Conservation (phyloP, 164 flowering plant species). For the Nelumbo lutea region DNA sequence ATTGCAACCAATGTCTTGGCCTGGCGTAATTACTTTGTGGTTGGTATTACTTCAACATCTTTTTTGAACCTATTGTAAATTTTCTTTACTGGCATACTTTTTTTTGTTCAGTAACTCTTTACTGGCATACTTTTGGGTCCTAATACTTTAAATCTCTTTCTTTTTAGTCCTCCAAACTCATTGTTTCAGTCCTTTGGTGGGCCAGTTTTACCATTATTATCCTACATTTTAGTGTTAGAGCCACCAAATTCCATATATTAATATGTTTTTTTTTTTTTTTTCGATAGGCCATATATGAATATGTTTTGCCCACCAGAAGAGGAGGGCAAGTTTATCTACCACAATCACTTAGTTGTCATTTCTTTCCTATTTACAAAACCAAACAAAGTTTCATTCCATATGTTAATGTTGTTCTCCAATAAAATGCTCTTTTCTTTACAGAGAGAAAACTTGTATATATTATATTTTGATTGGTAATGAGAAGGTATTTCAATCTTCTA, state of each 20-base stretch:
- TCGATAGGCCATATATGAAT: too few species aligned
- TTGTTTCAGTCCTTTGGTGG: too few species aligned
- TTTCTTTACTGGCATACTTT: neutral
- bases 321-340: neutral
- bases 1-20: conserved; percentile 42
- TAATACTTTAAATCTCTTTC: too few species aligned
- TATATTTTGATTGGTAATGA: too few species aligned
- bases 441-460: neutral
- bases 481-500: neutral
- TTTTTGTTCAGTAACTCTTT: neutral
- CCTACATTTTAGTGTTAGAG: too few species aligned
- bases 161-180: too few species aligned
- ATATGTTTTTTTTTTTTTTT: too few species aligned
- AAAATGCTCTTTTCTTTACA: neutral
- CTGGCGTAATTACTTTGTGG: conserved; percentile 90
- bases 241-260: too few species aligned
- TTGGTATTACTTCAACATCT: conserved; percentile 29
- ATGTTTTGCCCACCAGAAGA: neutral
- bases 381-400: neutral
- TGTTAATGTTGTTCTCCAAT: neutral
- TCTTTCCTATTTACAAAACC: neutral
- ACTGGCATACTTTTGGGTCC: too few species aligned
- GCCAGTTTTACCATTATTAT: too few species aligned
- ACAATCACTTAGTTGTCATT: neutral
- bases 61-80: neutral